A percentile compares a stretch with the other conserved stretches of the same genome.
Conservation (phyloP, 2,329 filamentous ascomycete genomes). For the Lasiodiplodia citricola region DNA sequence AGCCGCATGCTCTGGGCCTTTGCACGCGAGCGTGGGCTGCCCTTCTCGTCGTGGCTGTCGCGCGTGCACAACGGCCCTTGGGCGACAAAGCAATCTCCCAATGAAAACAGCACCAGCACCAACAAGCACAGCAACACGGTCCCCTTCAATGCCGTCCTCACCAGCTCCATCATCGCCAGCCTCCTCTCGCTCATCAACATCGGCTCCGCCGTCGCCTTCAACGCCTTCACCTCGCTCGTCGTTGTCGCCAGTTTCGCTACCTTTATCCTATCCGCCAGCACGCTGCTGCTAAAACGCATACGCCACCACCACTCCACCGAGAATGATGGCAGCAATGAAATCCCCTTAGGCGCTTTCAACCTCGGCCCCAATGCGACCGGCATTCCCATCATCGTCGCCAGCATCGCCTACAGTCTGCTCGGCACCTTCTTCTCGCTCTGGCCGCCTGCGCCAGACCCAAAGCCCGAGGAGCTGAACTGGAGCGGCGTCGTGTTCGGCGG, state of each 20-base stretch:
- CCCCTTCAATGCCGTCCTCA: background rate
- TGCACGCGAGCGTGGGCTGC: constrained; percentile 50
- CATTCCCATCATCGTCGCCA: constrained; percentile 34
- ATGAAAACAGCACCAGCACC: too few species aligned
- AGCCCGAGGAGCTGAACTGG: constrained; percentile 38
- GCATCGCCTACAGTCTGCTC: constrained; percentile 34
- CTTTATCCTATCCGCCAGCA: constrained; percentile 25
- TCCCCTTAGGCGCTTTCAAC: constrained; percentile 29
- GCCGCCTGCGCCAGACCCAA: constrained; percentile 34
- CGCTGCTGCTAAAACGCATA: constrained; percentile 25
- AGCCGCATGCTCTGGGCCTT: constrained; percentile 52
- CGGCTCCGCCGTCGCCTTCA: constrained; percentile 44
- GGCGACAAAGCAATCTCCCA: background rate
- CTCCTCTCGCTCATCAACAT: constrained; percentile 60
- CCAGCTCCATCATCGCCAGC: constrained; percentile 34
- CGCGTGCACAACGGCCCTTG: constrained; percentile 39
- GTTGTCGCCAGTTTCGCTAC: constrained; percentile 8
- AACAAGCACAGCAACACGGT: constrained; percentile 36
- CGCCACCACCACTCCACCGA: background rate
- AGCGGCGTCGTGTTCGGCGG: constrained; percentile 33
- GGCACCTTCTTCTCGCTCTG: constrained; percentile 36
- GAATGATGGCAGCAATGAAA: background rate
- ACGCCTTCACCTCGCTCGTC: constrained; percentile 11
- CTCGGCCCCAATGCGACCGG: constrained; percentile 27
- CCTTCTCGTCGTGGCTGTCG: constrained; percentile 41